These are phyloP conservation scores for Coemansia umbellata DNA, from an alignment of 192 early-diverging fungal species.

Conservation along the genomic window DNA sequence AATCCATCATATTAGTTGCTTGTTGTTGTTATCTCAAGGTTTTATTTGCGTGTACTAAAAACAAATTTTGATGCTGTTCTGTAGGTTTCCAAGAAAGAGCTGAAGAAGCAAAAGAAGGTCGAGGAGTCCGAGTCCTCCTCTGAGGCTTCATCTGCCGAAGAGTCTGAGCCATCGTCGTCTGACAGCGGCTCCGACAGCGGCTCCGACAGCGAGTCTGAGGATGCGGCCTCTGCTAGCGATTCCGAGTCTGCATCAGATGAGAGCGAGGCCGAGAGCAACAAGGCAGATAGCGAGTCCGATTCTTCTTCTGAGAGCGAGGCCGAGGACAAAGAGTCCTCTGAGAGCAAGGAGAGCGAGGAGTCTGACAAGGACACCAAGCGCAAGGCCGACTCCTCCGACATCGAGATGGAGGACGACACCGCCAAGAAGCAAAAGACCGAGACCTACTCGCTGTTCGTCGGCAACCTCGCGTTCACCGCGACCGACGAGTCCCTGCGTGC, in stretches of 20 bases:
- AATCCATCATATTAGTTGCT: conserved; percentile 2
- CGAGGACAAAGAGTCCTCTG: conserved; percentile 29
- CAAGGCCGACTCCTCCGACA: conserved; percentile 42
- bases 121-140: conserved; percentile 26
- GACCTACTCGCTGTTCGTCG: conserved; percentile 77
- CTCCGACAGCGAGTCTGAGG: background rate
- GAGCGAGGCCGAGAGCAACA: conserved; percentile 33
- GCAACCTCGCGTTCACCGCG: conserved; percentile 83
- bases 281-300: conserved; percentile 13
- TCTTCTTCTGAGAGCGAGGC: conserved; percentile 9
- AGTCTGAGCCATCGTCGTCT: background rate
- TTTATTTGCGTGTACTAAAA: background rate
- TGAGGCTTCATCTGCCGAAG: background rate
- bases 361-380: conserved; percentile 29
- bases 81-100: conserved; percentile 23
- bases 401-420: conserved; percentile 19
- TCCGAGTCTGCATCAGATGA: conserved; percentile 42
- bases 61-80: background rate
- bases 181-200: conserved; percentile 18
- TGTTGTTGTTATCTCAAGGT: background rate
- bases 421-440: conserved; percentile 59
- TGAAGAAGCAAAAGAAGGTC: conserved; percentile 12
- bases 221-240: background rate
- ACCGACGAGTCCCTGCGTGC: conserved; percentile 68
- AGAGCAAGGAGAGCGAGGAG: conserved; percentile 43